Base-by-base conservation (phyloP, 768 basidiomycete genomes). In the Leccinum ochraceum region DNA sequence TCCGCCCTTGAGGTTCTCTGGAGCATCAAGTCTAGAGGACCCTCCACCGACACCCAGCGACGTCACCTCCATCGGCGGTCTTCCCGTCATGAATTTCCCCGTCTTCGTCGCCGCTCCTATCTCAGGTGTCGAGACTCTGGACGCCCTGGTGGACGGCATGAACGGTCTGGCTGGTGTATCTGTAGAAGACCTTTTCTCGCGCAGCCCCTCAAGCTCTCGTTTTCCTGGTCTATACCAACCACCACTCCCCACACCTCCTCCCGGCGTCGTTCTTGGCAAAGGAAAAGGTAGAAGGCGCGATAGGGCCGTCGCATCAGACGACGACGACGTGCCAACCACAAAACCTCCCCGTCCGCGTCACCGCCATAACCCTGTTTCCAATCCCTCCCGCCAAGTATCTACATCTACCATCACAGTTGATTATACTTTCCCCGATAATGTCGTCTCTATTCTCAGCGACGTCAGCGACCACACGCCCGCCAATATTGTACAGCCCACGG, bases 111-210 rank as follows among this genome's bases (percentile, higher is more conserved):
- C 90, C 49, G 90, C 91, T 20, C 90, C 90, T 4, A 76, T 89
- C 7, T 73, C 90, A 6, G 91, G 90, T 2, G 90, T 94, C 9
- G 92, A 93, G 75, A 86, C 86, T 9, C 89, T 94, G 86, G 92
- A 94, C 70, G 92, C 92, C 13, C 74, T 94, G 56, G 92, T 94
- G 7, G 92, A 93, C 64, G 90, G 89, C 9, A 94, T 94, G 92
- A 94, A 94, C 68, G 89, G 88, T 11, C 88, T 94, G 89, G 92
- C 92, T 66, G 88, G 88, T 28, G 71, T 72, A 30, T 78, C 74
- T 37, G 83, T 81, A 49, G 86, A 90, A 58, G 80, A 86, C 63
- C 73, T 85, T 57, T 78, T 83, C 63, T 78, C 67, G 56, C 77
- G 66, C 49, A 75, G 77, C 55, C 63, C 80, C 14, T 80, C 83